Base-by-base conservation (phyloP, 1,139 yeast genomes). In the Blastobotrys aristatus region DNA sequence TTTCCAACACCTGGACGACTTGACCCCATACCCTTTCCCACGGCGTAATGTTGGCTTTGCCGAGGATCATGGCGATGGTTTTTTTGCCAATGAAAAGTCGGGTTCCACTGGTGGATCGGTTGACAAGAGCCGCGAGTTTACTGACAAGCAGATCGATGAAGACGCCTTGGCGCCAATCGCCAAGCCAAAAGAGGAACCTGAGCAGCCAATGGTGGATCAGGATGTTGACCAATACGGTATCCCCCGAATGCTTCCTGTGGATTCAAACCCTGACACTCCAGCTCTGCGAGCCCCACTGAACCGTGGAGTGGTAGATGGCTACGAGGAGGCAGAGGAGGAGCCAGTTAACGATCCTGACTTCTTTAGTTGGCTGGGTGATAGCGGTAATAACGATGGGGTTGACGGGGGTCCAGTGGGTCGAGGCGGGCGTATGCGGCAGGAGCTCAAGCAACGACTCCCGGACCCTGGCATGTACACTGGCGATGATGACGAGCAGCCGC, bases 1-100 rank as follows among this genome's bases (percentile, higher is more conserved):
- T 13, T 48, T 51, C 29, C 61, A 59, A 40, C 57, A 56, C 47
- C 53, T 57, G 11, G 62, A 59, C 41, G 54, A 56, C 33, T 35
- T 38, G 22, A 40, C 52, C 21, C 53, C 54, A 1, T 51, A 54
- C 36, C 59, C 58, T 2, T 48, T 50, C 24, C 56, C 57, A 32
- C 29, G 17, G n/a, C 10, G 20, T 22, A 42, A 36, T 6, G 17
- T 37, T 5, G 33, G 20, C 10, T 20, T 43, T 26, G 40, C 17
- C 21, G 39, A 33, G 20, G 39, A 35, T 24, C 20, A 24, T 11
- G 20, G 22, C 2, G 37, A 13, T 6, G 21, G 29, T 14, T 13
- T 35, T 4, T 10, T 16, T 7, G 18, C 37, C 16, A 10, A 33
- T 17, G 37, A 34, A 20, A n/a, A n/a, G n/a, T n/a, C n/a, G n/a